phyloP scores from a whole-genome alignment of 1,139 yeast genomes.

The Taphrina pruni region DNA sequence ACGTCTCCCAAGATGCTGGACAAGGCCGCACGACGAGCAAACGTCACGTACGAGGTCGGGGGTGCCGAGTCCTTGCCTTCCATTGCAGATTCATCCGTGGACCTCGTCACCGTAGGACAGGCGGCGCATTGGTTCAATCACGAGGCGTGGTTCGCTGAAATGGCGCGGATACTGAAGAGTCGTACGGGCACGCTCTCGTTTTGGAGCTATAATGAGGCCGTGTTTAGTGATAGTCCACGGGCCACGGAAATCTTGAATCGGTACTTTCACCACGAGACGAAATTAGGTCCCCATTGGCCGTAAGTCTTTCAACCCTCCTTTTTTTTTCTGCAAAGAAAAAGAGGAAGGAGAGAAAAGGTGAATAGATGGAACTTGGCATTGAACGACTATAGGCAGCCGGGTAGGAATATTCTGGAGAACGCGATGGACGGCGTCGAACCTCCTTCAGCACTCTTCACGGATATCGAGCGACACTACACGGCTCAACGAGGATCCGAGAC shows the following conservation, averaged over 20 bases:
- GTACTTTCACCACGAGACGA: slow-evolving; percentile 57
- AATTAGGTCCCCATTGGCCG: slow-evolving; percentile 57
- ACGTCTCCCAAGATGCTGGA: slow-evolving; percentile 68
- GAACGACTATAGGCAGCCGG: slow-evolving; percentile 74
- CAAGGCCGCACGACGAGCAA: slow-evolving; percentile 52
- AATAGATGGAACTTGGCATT: neutral
- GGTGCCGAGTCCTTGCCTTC: slow-evolving; percentile 43
- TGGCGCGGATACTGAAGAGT: slow-evolving; percentile 59
- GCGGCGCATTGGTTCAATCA: slow-evolving; percentile 80
- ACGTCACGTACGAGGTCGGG: slow-evolving; percentile 41
- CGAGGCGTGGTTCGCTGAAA: slow-evolving; percentile 60
- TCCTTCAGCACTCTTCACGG: slow-evolving; percentile 55
- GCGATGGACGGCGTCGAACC: slow-evolving; percentile 58
- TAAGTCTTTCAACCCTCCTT: neutral
- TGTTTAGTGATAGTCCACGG: slow-evolving; percentile 55
- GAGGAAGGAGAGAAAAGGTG: neutral
- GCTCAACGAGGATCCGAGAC: slow-evolving; percentile 50
- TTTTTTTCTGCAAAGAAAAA: too few species aligned
- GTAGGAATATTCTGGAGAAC: slow-evolving; percentile 60
- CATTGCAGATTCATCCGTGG: slow-evolving; percentile 54
- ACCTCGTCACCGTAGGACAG: slow-evolving; percentile 74
- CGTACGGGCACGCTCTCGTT: slow-evolving; percentile 68
- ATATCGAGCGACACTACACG: slow-evolving; percentile 52
- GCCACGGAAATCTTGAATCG: slow-evolving; percentile 56
- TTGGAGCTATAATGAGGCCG: slow-evolving; percentile 82